These are phyloP conservation scores for Lasiodiplodia hormozganensis DNA, from an alignment of 2,329 filamentous ascomycete genomes.

Conservation along the genomic window DNA sequence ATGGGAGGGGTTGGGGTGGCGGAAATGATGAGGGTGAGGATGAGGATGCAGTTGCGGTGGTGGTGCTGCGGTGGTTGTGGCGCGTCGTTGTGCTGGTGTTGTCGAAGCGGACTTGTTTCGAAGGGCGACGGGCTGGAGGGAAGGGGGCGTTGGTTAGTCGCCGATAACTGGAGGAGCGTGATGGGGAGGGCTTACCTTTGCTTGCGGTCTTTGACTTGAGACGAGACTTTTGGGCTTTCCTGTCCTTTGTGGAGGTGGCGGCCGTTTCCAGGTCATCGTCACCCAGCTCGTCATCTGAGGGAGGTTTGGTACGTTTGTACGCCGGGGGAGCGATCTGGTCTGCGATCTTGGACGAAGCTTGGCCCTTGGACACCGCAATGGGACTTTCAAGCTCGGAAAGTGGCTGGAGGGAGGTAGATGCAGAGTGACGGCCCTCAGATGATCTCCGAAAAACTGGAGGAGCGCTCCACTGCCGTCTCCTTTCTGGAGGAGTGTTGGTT, in stretches of 20 bases:
- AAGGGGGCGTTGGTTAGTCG: too few relatives aligned
- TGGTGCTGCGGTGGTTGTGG: not conserved
- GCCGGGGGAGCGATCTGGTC: not conserved
- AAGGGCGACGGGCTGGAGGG: not conserved
- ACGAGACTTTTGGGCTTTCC: not conserved
- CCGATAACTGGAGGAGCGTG: too few relatives aligned
- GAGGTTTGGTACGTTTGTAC: conserved; percentile 4
- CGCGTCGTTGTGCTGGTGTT: not conserved
- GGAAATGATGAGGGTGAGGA: not conserved
- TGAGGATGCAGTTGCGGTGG: too few relatives aligned
- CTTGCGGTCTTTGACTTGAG: not conserved
- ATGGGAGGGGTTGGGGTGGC: too few relatives aligned
- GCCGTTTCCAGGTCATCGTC: not conserved
- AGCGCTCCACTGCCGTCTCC: conserved; percentile 3
- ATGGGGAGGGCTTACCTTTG: not conserved
- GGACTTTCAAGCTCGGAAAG: not conserved
- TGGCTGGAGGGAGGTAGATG: not conserved
- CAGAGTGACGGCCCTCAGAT: not conserved
- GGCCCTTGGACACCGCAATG: too few relatives aligned
- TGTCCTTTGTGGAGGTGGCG: not conserved
- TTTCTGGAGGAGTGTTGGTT: not conserved
- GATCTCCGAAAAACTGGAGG: not conserved
- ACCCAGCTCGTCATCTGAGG: conserved; percentile 13
- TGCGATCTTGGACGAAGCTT: not conserved
- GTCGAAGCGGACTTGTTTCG: conserved; percentile 18